Percentiles rank a stretch among this genome's conserved stretches.
Conservation (phyloP, 495 filamentous ascomycete species). For the Friedmanniomyces simplex region DNA sequence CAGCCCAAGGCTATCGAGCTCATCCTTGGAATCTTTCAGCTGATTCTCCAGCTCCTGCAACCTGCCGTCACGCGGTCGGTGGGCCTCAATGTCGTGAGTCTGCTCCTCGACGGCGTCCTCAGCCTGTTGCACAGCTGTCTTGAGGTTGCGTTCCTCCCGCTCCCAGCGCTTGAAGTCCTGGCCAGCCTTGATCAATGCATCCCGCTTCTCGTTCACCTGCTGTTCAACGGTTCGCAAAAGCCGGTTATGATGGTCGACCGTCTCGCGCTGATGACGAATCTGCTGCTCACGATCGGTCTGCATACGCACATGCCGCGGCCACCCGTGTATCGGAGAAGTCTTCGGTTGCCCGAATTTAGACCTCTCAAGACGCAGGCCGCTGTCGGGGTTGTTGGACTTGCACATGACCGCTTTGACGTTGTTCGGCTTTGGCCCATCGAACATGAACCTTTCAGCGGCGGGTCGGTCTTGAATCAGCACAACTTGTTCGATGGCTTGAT, state of each 20-base stretch:
- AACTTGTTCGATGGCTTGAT: constrained; percentile 70
- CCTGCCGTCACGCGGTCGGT: constrained; percentile 49
- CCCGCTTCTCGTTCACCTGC: constrained; percentile 27
- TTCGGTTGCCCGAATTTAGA: constrained; percentile 37
- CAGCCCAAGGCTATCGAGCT: constrained; percentile 36
- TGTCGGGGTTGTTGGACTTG: constrained; percentile 47
- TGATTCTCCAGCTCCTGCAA: constrained; percentile 48
- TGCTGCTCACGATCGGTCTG: constrained; percentile 65
- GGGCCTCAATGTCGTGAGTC: constrained; percentile 45
- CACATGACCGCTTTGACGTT: constrained; percentile 66
- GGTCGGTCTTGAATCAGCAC: constrained; percentile 59
- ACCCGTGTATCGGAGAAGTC: constrained; percentile 44
- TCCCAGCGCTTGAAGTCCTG: constrained; percentile 1
- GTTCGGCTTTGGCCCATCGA: constrained; percentile 38
- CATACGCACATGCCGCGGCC: constrained; percentile 53
- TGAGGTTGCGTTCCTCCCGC: constrained; percentile 1
- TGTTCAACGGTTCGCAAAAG: constrained; percentile 35
- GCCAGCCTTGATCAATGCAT: constrained; percentile 13
- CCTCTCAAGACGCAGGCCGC: constrained; percentile 40
- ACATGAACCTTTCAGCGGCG: constrained; percentile 59
- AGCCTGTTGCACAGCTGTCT: constrained; percentile 3
- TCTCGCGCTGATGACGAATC: constrained; percentile 39
- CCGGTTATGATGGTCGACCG: constrained; percentile 34
- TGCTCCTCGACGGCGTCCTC: constrained; percentile 36
- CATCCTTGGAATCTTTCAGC: constrained; percentile 43